Base-by-base conservation (phyloP, 352 stramenopile genomes). In the Aphanomyces cochlioides region DNA sequence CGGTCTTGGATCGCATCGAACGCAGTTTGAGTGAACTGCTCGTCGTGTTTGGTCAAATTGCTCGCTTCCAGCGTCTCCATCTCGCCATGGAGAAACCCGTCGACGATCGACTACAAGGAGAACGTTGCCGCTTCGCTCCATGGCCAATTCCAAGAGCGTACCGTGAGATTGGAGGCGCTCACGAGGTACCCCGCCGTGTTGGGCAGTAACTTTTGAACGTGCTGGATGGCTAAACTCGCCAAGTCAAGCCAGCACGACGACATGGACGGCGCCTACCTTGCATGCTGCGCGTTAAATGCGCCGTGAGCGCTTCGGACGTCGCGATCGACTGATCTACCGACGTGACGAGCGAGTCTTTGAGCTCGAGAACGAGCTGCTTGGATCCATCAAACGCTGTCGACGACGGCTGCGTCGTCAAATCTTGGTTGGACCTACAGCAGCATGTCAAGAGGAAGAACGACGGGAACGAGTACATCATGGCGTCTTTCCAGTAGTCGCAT, bases 161-260 rank as follows among this genome's bases (percentile, higher is more conserved):
- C 54, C 54, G 34, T n/a, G 15, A 61, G 7, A 17, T 61, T 61
- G 54, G 54, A 40, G 10, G 43, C 54, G 19, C 54, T 37, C 6
- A 61, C 15, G 54, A 61, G 54, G 54, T 61, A 61, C 54, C 54
- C 54, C n/a, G 54, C 54, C n/a, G 54, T 61, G 28, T 37, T 61
- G 12, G 54, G 54, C 7, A 61, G 54, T 5, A 61, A 43, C 19
- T 28, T 61, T 37, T 61, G 54, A 40, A 61, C 43, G 5, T 61
- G 54, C 6, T 45, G 28, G n/a, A 61, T 61, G 0, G 39, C 54
- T 61, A 61, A 12, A 58, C 8, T 12, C 28, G 50, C n/a, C 8
- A 10, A 1, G 8, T 58, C 8, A 12, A n/a, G 8, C 13, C 37
- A 8, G 3, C 1, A 34, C 8, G n/a, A 58, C n/a, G 8, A 38